phyloP scores from a whole-genome alignment of 106 monocot genomes.

The Platanthera zijinensis region DNA sequence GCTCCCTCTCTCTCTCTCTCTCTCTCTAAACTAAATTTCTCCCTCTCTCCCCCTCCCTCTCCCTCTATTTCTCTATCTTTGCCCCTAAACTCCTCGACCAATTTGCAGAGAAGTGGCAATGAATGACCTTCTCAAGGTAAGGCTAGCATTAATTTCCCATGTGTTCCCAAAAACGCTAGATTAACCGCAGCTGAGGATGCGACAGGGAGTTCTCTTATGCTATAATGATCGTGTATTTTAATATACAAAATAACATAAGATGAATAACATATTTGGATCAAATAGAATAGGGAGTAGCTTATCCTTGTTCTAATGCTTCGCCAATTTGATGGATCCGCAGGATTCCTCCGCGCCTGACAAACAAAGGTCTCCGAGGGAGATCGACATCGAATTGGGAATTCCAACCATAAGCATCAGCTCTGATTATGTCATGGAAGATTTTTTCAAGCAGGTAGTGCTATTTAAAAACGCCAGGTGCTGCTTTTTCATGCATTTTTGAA shows the following conservation, averaged over 20 bases:
- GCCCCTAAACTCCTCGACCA: background rate
- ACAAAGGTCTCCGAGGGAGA: background rate
- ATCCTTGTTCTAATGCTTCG: background rate
- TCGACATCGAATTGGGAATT: background rate
- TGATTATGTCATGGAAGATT: conserved; percentile 8
- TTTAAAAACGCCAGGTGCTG: background rate
- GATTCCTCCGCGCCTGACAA: background rate
- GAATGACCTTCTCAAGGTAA: conserved; percentile 6
- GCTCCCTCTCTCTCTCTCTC: background rate
- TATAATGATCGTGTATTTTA: background rate
- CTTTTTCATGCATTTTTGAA: background rate
- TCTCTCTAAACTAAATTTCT: background rate
- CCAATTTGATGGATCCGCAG: background rate
- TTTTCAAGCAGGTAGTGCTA: background rate
- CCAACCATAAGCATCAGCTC: background rate
- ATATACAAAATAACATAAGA: background rate
- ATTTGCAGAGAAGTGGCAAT: background rate
- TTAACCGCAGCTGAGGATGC: background rate
- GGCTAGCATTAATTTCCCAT: background rate
- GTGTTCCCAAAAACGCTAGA: background rate
- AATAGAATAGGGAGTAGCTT: background rate
- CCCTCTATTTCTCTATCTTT: no score
- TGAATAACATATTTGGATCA: background rate
- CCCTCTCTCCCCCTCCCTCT: background rate
- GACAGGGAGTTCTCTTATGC: background rate